phyloP scores from a whole-genome alignment of 768 basidiomycete species.

The Fomitopsis pulvina region DNA sequence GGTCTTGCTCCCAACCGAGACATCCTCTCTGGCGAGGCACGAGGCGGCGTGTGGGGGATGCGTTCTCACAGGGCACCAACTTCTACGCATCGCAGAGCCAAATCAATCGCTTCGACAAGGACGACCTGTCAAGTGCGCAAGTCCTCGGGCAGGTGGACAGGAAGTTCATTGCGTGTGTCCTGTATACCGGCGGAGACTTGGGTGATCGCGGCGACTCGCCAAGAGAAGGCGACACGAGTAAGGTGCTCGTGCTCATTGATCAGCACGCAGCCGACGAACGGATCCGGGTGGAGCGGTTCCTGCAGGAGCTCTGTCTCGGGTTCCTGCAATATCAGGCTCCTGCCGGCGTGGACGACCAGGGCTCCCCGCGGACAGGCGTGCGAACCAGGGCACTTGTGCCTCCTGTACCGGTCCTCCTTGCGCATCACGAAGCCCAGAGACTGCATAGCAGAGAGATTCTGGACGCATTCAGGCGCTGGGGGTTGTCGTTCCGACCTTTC shows the following conservation, averaged over 20 bases:
- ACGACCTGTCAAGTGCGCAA: slow-evolving; percentile 47
- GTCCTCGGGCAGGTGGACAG: slow-evolving; percentile 83
- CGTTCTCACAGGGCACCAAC: not conserved
- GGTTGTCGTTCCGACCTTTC: slow-evolving; percentile 45
- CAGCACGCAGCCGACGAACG: slow-evolving; percentile 99
- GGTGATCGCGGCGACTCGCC: slow-evolving; percentile 6
- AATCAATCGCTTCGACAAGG: slow-evolving; percentile 33
- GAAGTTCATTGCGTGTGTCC: slow-evolving; percentile 82
- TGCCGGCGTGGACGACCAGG: slow-evolving; percentile 1
- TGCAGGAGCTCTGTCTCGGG: slow-evolving; percentile 66
- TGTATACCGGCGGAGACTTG: slow-evolving; percentile 26
- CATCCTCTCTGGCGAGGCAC: not conserved
- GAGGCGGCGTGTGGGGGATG: not conserved
- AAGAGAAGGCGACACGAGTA: not conserved
- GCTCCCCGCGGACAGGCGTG: slow-evolving; percentile 11
- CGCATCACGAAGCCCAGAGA: slow-evolving; percentile 51
- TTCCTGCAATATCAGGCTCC: slow-evolving; percentile 40
- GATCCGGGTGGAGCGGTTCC: slow-evolving; percentile 79
- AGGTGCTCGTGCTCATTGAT: slow-evolving; percentile 73
- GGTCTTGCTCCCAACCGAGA: not conserved
- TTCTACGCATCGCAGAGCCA: not conserved
- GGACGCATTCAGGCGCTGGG: slow-evolving; percentile 60
- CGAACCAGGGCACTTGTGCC: slow-evolving; percentile 42
- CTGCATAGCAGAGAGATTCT: slow-evolving; percentile 36
- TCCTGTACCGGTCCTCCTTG: slow-evolving; percentile 56